Percentiles rank a stretch among this genome's conserved stretches.
phyloP scores from a whole-genome alignment of 805 yeast species.

The Zygosaccharomyces bisporus region DNA sequence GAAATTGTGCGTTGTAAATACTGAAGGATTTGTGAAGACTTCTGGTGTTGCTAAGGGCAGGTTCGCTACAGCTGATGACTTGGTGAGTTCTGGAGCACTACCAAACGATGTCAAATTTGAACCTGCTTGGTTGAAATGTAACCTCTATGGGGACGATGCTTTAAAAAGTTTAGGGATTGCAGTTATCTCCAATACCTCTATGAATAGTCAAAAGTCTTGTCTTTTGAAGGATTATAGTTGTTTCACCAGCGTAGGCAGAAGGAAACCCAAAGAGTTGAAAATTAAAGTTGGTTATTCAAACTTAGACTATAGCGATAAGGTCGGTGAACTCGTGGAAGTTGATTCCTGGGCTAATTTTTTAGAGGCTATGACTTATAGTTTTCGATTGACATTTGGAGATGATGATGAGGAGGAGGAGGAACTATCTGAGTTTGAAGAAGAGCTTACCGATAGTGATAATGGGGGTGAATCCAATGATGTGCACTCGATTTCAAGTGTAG shows the following conservation, averaged over 20 bases:
- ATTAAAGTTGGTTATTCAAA: slow-evolving; percentile 35
- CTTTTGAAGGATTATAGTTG: slow-evolving; percentile 24
- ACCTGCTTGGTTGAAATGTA: slow-evolving; percentile 18
- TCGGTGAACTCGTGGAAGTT: slow-evolving; percentile 32
- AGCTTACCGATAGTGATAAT: slow-evolving; percentile 12
- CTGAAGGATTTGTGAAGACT: slow-evolving; percentile 17
- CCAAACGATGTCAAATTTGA: slow-evolving; percentile 13
- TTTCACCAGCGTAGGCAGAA: slow-evolving; percentile 21
- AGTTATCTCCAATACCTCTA: slow-evolving; percentile 26
- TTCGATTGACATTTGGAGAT: slow-evolving; percentile 32
- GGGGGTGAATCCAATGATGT: slow-evolving; percentile 10
- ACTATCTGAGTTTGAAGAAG: neutral
- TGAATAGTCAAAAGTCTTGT: slow-evolving; percentile 26
- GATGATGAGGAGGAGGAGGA: slow-evolving; percentile 23
- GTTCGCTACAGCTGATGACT: slow-evolving; percentile 1
- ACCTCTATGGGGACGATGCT: slow-evolving; percentile 12
- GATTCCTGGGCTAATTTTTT: slow-evolving; percentile 28
- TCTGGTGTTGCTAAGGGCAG: slow-evolving; percentile 7
- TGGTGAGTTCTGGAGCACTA: neutral
- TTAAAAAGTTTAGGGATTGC: slow-evolving; percentile 20
- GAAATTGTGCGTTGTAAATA: slow-evolving; percentile 25
- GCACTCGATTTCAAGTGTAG: slow-evolving; percentile 6
- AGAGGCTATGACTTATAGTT: slow-evolving; percentile 32
- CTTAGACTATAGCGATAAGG: slow-evolving; percentile 30
- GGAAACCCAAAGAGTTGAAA: slow-evolving; percentile 29